Evolutionary conservation across 106 monocot genomes (phyloP), one percentile per base, ranked within the genome.

Genomic region (Dactylorhiza incarnata): DNA sequence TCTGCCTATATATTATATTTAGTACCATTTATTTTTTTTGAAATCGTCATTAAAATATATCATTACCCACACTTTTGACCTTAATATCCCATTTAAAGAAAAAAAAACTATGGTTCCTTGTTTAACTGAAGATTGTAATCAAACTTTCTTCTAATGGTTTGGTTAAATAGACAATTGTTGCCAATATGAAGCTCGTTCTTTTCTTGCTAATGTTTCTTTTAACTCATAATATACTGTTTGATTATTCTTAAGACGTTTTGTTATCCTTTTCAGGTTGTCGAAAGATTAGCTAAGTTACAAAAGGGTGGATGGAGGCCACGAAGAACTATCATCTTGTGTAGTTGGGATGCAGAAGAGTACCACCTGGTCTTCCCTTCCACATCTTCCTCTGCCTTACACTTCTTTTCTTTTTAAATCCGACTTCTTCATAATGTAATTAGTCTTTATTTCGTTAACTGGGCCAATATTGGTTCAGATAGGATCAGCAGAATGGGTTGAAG

Each of bases 401-500:
- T 17, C 51, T 6, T 22, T 2, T 17, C 26, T 55, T 19, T 25
- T 20, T 47, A 8, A 9, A 0, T 17, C 45, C n/a, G 11, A 5
- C 25, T 46, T 14, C 3, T 15, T 70, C 59, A 37, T 37, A n/a
- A 19, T 19, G 0, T 9, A 37, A 58, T 75, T 17, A 4, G 37
- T 19, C 47, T n/a, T 47, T 17, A 5, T 29, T 74, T 7, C 37
- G 13, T 16, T 9, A 6, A 56, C 19, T 17, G 58, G 6, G 22
- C 8, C 58, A 46, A 16, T 46, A 14, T 51, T 73, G 3, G 66
- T 83, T 48, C 83, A 89, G 89, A 84, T 84, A 70, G 89, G 89
- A 70, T 89, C 89, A n/a, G 86, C 89, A 45, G 89, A 89, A 79
- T 89, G 89, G 89, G 89, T 86, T 62, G 89, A 89, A 77, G 86